phyloP scores from a whole-genome alignment of 768 basidiomycete species.

The Boletus speciosus region DNA sequence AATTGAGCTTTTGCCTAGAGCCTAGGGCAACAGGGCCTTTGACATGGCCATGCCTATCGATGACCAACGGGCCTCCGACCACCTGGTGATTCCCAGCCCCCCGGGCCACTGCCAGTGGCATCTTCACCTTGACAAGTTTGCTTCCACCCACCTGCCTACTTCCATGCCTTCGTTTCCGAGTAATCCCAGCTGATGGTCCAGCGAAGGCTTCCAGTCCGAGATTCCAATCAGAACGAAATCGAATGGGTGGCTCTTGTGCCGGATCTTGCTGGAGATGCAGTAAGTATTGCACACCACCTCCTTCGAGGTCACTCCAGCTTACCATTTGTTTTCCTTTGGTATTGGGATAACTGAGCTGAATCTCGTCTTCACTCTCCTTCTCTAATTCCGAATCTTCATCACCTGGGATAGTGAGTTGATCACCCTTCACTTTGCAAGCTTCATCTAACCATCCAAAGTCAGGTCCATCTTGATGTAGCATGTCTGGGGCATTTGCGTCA shows the following conservation, averaged over 20 bases:
- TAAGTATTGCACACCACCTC: slow-evolving; percentile 3
- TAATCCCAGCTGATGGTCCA: slow-evolving; percentile 4
- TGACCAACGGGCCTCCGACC: slow-evolving; percentile 10
- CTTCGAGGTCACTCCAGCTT: not conserved
- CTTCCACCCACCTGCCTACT: slow-evolving; percentile 12
- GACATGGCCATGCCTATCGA: slow-evolving; percentile 25
- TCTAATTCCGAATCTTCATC: slow-evolving; percentile 13
- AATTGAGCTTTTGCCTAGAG: slow-evolving; percentile 30
- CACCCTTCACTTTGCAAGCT: slow-evolving; percentile 27
- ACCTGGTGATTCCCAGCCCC: not conserved
- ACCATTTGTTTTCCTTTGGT: slow-evolving; percentile 10
- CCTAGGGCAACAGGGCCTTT: slow-evolving; percentile 25
- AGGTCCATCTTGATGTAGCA: slow-evolving; percentile 5
- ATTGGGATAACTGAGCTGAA: not conserved
- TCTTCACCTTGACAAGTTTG: slow-evolving; percentile 26
- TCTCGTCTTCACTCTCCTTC: slow-evolving; percentile 21
- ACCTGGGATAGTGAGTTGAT: slow-evolving; percentile 15
- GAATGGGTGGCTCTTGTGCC: not conserved
- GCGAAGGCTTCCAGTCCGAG: slow-evolving; percentile 9
- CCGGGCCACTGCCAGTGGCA: not conserved
- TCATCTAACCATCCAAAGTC: slow-evolving; percentile 28
- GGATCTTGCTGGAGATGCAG: slow-evolving; percentile 2
- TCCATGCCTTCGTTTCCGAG: slow-evolving; percentile 11
- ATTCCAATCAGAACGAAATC: slow-evolving; percentile 24
- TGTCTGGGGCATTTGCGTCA: slow-evolving; percentile 26